phyloP scores from a whole-genome alignment of 2,329 filamentous ascomycete genomes.

The Aspergillus sp. region DNA sequence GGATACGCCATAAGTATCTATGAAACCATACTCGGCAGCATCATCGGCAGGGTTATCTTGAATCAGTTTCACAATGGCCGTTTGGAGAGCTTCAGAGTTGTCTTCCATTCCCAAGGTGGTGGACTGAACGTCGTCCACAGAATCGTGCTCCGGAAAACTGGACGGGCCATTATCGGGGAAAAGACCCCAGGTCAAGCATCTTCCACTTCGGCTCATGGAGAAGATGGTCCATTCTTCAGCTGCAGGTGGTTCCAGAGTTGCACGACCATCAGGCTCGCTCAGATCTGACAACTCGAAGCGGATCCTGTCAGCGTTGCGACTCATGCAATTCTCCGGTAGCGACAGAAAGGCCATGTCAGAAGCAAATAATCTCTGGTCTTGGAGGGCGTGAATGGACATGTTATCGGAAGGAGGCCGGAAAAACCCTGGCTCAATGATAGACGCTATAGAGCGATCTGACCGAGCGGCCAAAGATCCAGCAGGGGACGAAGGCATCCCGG shows the following conservation, averaged over 20 bases:
- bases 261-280: constrained; percentile 43
- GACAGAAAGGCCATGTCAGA: constrained; percentile 33
- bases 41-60: constrained; percentile 80
- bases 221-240: constrained; percentile 81
- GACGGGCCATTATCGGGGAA: constrained; percentile 63
- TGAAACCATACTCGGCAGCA: constrained; percentile 37
- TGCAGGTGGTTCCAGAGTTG: constrained; percentile 72
- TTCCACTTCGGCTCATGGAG: constrained; percentile 74
- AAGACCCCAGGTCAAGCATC: constrained; percentile 67
- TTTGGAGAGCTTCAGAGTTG: constrained; percentile 77
- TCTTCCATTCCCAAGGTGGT: constrained; percentile 64
- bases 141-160: constrained; percentile 63
- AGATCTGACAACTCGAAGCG: constrained; percentile 45
- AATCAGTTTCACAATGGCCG: constrained; percentile 77
- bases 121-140: constrained; percentile 42
- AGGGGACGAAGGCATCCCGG: constrained; percentile 27
- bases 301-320: constrained; percentile 41
- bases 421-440: constrained; percentile 34
- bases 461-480: constrained; percentile 20
- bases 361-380: constrained; percentile 31
- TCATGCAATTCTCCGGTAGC: constrained; percentile 27
- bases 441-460: constrained; percentile 21
- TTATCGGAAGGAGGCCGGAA: constrained; percentile 34
- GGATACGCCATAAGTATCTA: constrained; percentile 6
- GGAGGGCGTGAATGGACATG: constrained; percentile 26